Evolutionary conservation across 352 stramenopile genomes (phyloP).

Genomic region (Phytophthora aleatoria): DNA sequence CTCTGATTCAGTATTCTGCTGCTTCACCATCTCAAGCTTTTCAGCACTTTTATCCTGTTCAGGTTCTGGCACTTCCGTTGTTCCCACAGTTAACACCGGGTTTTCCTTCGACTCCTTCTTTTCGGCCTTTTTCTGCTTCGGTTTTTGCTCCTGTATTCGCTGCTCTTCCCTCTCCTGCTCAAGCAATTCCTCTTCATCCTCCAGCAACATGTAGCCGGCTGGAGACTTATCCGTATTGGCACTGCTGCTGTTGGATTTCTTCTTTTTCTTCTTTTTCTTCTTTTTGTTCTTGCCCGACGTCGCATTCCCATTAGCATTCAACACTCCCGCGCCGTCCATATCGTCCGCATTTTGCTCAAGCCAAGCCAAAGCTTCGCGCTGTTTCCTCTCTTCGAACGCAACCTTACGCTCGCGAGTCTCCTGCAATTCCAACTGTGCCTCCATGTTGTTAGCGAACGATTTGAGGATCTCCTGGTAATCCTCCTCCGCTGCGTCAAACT

Average conservation of each 20-base stretch:
- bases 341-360: slow-evolving; percentile 53
- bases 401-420: slow-evolving; percentile 50
- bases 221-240: slow-evolving; percentile 12
- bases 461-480: slow-evolving; percentile 71
- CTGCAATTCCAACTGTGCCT: slow-evolving; percentile 80
- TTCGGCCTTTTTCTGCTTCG: slow-evolving; percentile 8
- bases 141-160: slow-evolving; percentile 19
- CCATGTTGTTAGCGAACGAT: slow-evolving; percentile 71
- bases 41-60: slow-evolving; percentile 9
- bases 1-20: slow-evolving; percentile 3
- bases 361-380: slow-evolving; percentile 61
- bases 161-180: slow-evolving; percentile 29
- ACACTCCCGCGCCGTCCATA: slow-evolving; percentile 14
- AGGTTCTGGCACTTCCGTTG: slow-evolving; percentile 11
- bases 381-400: slow-evolving; percentile 44
- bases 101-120: slow-evolving; percentile 5
- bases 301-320: slow-evolving; percentile 27
- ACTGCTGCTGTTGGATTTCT: slow-evolving; percentile 35
- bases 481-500: slow-evolving; percentile 60
- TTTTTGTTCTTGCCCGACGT: slow-evolving; percentile 58
- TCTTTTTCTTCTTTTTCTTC: slow-evolving; percentile 79
- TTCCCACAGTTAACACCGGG: not conserved
- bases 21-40: not conserved
- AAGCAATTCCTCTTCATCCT: slow-evolving; percentile 48
- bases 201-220: slow-evolving; percentile 46